Percentiles rank a stretch among this genome's conserved stretches.
Evolutionary conservation across 2,329 filamentous ascomycete species (phyloP).

Genomic region (Scolecobasidium constrictum): DNA sequence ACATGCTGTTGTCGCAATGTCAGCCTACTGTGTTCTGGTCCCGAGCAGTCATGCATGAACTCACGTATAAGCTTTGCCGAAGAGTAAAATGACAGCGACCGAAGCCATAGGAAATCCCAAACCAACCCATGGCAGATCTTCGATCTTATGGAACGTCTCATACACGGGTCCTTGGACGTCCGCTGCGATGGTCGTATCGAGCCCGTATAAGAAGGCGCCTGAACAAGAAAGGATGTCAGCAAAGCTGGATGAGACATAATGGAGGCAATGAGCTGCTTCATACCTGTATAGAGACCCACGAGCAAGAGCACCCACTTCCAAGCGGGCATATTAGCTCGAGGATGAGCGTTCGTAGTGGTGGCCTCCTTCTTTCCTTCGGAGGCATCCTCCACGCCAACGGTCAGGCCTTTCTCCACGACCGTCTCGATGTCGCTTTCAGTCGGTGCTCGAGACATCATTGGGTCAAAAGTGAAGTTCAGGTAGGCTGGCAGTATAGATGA

Average conservation of each 20-base stretch:
- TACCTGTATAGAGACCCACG: not conserved
- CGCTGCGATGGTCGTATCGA: slow-evolving; percentile 20
- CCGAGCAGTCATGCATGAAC: too few relatives aligned
- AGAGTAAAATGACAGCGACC: slow-evolving; percentile 10
- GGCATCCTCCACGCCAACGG: not conserved
- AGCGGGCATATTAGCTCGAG: not conserved
- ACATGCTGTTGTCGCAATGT: slow-evolving; percentile 17
- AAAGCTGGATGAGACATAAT: too few relatives aligned
- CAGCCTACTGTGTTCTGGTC: too few relatives aligned
- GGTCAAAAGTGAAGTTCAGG: too few relatives aligned
- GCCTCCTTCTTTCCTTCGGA: not conserved
- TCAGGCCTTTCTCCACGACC: not conserved
- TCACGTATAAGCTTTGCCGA: slow-evolving; percentile 19
- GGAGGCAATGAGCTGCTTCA: too few relatives aligned
- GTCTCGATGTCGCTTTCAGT: not conserved
- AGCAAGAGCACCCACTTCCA: not conserved
- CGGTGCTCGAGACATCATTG: not conserved
- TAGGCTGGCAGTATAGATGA: too few relatives aligned
- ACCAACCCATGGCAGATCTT: slow-evolving; percentile 20
- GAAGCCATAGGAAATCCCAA: slow-evolving; percentile 18
- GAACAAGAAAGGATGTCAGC: too few relatives aligned
- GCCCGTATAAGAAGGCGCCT: slow-evolving; percentile 7
- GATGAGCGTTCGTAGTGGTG: not conserved
- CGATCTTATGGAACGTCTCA: slow-evolving; percentile 17
- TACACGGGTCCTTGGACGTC: slow-evolving; percentile 20